Percentiles rank a stretch among this genome's conserved stretches.
phyloP scores from a whole-genome alignment of 1,284 basidiomycete species.

The Thecaphora frezii region DNA sequence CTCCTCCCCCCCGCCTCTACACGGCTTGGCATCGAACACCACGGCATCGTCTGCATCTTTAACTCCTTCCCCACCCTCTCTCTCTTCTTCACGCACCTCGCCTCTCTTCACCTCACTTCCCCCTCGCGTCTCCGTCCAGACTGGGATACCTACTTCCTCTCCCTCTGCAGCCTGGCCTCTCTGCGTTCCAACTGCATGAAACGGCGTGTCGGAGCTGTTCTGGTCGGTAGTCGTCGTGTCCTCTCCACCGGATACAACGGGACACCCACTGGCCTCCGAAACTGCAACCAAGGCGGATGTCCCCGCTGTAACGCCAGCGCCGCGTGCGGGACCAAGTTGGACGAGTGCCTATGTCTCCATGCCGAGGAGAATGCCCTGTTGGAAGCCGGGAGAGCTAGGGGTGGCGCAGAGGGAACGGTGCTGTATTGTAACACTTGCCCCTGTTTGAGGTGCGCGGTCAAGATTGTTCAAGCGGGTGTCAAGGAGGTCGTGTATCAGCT shows the following conservation, averaged over 20 bases:
- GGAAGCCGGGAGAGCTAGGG: constrained; percentile 75
- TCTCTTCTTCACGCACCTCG: constrained; percentile 69
- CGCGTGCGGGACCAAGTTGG: constrained; percentile 65
- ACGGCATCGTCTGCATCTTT: too few species aligned
- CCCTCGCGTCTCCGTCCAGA: constrained; percentile 71
- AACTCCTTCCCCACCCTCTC: constrained; percentile 62
- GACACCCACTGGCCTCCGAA: constrained; percentile 78
- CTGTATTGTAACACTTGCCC: constrained; percentile 93
- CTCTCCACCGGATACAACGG: constrained; percentile 99
- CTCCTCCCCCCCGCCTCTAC: too few species aligned
- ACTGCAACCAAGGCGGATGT: constrained; percentile 59
- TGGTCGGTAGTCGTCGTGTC: constrained; percentile 80
- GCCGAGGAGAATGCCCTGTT: constrained; percentile 97
- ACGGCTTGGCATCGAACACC: too few species aligned
- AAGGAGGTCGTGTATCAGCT: constrained; percentile 92
- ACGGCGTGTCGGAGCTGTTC: constrained; percentile 85
- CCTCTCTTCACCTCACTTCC: constrained; percentile 73
- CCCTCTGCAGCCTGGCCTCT: constrained; percentile 54
- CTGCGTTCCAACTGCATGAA: constrained; percentile 72
- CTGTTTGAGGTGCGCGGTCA: constrained; percentile 90
- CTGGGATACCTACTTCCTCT: constrained; percentile 58
- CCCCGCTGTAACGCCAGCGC: constrained; percentile 48
- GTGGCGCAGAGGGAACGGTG: constrained; percentile 67
- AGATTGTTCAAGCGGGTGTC: constrained; percentile 93
- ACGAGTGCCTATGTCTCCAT: constrained; percentile 91